A percentile compares a stretch with the other conserved stretches of the same genome.
Evolutionary conservation across 371 early-diverging fungal species (phyloP).

Genomic region (Catenaria anguillulae): DNA sequence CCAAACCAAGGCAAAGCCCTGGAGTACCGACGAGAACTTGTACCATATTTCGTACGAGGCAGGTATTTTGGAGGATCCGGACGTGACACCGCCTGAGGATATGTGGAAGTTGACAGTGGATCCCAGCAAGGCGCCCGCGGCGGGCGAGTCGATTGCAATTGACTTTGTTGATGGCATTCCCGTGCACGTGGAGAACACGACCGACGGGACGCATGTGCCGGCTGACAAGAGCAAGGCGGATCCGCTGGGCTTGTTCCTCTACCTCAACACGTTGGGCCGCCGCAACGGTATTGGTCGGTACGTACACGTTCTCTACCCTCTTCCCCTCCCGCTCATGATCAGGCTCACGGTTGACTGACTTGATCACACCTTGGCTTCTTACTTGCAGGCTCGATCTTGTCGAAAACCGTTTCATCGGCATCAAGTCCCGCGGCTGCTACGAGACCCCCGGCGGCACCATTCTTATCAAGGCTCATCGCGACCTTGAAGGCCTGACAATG

Average conservation of each 20-base stretch:
- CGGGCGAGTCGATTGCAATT: conserved; percentile 83
- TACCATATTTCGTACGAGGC: conserved; percentile 91
- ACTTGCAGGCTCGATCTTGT: conserved; percentile 97
- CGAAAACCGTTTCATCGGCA: conserved; percentile 94
- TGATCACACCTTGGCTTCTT: too few species aligned
- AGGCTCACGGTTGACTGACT: too few species aligned
- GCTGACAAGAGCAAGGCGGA: conserved; percentile 16
- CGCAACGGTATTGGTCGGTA: conserved; percentile 93
- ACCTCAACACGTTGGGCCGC: conserved; percentile 85
- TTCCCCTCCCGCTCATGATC: too few species aligned
- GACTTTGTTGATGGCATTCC: conserved; percentile 79
- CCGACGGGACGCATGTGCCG: conserved; percentile 46
- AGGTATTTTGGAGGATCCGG: conserved; percentile 49
- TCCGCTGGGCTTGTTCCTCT: conserved; percentile 73
- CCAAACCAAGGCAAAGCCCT: conserved; percentile 91
- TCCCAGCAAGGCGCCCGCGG: conserved; percentile 86
- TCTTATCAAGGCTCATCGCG: conserved; percentile 82
- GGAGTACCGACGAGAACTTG: conserved; percentile 97
- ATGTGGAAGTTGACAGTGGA: conserved; percentile 96
- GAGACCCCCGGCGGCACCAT: conserved; percentile 96
- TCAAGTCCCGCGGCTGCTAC: conserved; percentile 96
- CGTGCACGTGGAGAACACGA: conserved; percentile 66
- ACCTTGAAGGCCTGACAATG: conserved; percentile 84
- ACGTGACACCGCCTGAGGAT: conserved; percentile 81
- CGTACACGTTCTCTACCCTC: too few species aligned